These are phyloP conservation scores for Tirmania nivea DNA, from an alignment of 495 filamentous ascomycete species.

Conservation along the genomic window DNA sequence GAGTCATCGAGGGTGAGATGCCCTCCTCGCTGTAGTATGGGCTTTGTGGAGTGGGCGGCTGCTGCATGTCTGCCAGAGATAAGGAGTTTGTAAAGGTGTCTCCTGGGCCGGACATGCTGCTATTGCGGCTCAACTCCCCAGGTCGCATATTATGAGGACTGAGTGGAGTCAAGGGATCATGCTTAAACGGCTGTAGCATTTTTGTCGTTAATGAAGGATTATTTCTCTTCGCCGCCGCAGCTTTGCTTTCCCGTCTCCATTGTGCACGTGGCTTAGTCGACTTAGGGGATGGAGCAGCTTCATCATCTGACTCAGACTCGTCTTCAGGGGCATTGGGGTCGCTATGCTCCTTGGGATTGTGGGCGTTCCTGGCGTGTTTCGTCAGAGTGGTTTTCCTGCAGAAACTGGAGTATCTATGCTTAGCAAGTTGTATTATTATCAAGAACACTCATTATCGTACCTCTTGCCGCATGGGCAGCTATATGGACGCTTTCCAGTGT, in stretches of 20 bases:
- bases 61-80: conserved; percentile 13
- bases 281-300: conserved; percentile 30
- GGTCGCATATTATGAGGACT: conserved; percentile 14
- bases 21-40: conserved; percentile 18
- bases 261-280: conserved; percentile 20
- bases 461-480: conserved; percentile 58
- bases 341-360: conserved; percentile 31
- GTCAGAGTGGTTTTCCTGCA: conserved; percentile 77
- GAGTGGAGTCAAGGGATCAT: conserved; percentile 17
- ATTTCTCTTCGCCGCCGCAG: conserved; percentile 4
- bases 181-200: conserved; percentile 9
- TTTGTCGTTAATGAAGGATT: conserved; percentile 7
- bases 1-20: conserved; percentile 22
- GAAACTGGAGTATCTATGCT: conserved; percentile 33
- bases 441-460: conserved; percentile 25
- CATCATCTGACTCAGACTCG: conserved; percentile 35
- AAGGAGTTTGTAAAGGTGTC: conserved; percentile 13
- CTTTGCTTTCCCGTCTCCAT: conserved; percentile 9
- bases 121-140: conserved; percentile 11
- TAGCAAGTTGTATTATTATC: conserved; percentile 9
- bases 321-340: conserved; percentile 29
- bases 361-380: conserved; percentile 53
- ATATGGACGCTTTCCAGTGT: conserved; percentile 71
- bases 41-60: conserved; percentile 18
- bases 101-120: conserved; percentile 14